Evolutionary conservation across 176 grass and related monocot genomes (phyloP).

Genomic region (Puya raimondii): DNA sequence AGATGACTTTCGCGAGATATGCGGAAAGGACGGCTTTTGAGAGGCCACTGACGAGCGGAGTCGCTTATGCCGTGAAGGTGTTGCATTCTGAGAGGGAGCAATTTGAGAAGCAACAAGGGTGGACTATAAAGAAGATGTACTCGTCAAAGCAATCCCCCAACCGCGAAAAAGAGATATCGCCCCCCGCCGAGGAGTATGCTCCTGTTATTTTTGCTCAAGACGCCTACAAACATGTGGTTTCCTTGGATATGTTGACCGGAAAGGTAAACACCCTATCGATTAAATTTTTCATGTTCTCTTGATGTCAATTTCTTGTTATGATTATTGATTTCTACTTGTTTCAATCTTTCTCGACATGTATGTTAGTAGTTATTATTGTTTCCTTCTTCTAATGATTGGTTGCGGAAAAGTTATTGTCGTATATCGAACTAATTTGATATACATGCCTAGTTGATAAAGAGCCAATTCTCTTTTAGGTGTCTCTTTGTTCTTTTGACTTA

Average conservation of each 20-base stretch:
- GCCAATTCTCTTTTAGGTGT: no score
- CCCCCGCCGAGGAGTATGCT: conserved; percentile 62
- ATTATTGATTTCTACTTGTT: no score
- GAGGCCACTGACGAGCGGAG: conserved; percentile 90
- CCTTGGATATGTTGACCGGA: conserved; percentile 91
- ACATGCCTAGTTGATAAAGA: no score
- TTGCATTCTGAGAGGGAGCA: conserved; percentile 72
- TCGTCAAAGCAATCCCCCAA: conserved; percentile 47
- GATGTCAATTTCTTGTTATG: no score
- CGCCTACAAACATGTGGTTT: conserved; percentile 83
- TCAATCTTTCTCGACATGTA: no score
- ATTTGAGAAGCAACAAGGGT: conserved; percentile 85
- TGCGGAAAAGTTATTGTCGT: no score
- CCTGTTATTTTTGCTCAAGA: conserved; percentile 98
- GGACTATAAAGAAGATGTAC: conserved; percentile 96
- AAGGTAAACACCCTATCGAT: conserved; percentile 15
- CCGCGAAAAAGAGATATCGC: conserved; percentile 21
- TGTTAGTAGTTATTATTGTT: no score
- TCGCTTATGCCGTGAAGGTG: conserved; percentile 87
- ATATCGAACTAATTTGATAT: no score
- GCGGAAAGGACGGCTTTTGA: conserved; percentile 96
- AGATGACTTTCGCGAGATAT: conserved; percentile 91
- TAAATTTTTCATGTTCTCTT: neutral
- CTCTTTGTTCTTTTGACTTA: neutral
- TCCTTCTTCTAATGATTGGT: no score